phyloP scores from a whole-genome alignment of 106 monocot species.

The Alisma plantagoaquatica region DNA sequence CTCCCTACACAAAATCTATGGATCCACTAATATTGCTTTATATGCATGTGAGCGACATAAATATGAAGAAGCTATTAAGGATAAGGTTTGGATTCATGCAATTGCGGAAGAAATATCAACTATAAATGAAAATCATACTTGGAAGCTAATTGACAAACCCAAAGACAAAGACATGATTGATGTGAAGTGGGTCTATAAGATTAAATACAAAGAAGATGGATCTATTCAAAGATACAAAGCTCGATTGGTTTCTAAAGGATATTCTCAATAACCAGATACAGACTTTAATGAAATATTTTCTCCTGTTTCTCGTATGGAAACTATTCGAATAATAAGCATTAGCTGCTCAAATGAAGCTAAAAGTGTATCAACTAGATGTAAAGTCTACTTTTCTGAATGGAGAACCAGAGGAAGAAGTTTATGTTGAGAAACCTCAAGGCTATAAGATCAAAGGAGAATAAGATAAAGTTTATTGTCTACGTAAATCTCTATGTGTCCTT shows the following conservation, averaged over 20 bases:
- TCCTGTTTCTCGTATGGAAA: too few species aligned
- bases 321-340: too few species aligned
- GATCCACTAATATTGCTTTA: neutral
- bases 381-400: neutral
- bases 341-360: too few species aligned
- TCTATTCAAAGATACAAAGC: neutral
- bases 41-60: neutral
- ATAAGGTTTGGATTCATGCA: neutral
- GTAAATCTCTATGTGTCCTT: too few species aligned
- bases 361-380: neutral
- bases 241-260: neutral
- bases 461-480: neutral
- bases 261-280: neutral
- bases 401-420: neutral
- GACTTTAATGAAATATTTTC: neutral
- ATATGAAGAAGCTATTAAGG: neutral
- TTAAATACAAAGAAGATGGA: neutral
- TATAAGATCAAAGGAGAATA: neutral
- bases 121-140: neutral
- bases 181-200: neutral
- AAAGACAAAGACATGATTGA: neutral
- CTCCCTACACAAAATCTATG: neutral
- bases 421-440: neutral
- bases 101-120: neutral
- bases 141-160: neutral